Conservation (phyloP, 805 yeast genomes). For the Scheffersomyces lignosus region DNA sequence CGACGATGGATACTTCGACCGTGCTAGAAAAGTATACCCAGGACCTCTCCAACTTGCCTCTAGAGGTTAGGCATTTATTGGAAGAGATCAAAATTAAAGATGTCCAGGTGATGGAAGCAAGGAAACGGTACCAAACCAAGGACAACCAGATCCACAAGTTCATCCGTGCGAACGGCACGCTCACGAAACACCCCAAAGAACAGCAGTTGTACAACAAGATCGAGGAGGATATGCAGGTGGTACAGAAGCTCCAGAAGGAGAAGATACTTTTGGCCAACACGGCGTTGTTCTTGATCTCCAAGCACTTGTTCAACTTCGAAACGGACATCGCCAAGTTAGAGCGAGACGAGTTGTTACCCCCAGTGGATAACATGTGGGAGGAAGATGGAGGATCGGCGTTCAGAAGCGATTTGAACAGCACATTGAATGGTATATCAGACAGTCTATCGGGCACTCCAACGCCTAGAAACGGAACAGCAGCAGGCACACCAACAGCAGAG, state of each 20-base stretch:
- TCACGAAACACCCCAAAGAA: conserved; percentile 81
- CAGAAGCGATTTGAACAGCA: conserved; percentile 12
- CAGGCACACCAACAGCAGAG: conserved; percentile 5
- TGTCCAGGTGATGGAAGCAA: conserved; percentile 58
- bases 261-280: conserved; percentile 81
- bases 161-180: conserved; percentile 79
- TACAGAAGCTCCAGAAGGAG: conserved; percentile 67
- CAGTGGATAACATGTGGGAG: conserved; percentile 32
- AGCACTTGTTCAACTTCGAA: conserved; percentile 72
- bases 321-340: conserved; percentile 75
- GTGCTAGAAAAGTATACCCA: conserved; percentile 49
- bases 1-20: conserved; percentile 90
- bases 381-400: conserved; percentile 13
- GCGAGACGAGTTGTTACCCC: conserved; percentile 76
- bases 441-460: conserved; percentile 30
- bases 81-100: conserved; percentile 79
- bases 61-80: conserved; percentile 77
- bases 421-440: conserved; percentile 20
- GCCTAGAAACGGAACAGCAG: conserved; percentile 19
- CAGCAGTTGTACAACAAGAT: conserved; percentile 63
- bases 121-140: conserved; percentile 64
- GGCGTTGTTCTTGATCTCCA: conserved; percentile 72
- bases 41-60: conserved; percentile 79
- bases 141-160: conserved; percentile 83
- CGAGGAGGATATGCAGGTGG: conserved; percentile 61